Evolutionary conservation across 805 yeast species (phyloP).

Genomic region (Trichomonascus vanleenenianus): DNA sequence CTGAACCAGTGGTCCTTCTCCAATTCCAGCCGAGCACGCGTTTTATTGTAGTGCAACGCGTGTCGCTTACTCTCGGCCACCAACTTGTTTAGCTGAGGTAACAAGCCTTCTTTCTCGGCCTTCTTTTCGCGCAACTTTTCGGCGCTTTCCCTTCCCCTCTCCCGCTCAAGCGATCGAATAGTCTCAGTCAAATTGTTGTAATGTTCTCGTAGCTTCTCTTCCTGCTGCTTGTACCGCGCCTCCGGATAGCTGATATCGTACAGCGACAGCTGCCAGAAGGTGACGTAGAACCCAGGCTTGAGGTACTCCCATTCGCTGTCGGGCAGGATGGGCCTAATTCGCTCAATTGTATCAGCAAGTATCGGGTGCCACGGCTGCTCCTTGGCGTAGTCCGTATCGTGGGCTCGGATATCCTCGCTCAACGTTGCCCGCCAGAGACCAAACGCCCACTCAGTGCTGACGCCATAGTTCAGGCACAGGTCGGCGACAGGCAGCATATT

Average conservation of each 20-base stretch:
- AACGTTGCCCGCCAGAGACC: conserved; percentile 58
- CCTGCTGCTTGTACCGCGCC: conserved; percentile 42
- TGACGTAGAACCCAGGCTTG: conserved; percentile 38
- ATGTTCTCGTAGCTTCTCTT: conserved; percentile 32
- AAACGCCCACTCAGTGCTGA: conserved; percentile 53
- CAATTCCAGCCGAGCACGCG: conserved; percentile 25
- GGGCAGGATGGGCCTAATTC: conserved; percentile 20
- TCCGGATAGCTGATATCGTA: conserved; percentile 59
- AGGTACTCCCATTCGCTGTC: conserved; percentile 23
- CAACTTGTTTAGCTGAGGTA: conserved; percentile 7
- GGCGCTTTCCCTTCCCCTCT: conserved; percentile 1
- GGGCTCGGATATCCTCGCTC: conserved; percentile 26
- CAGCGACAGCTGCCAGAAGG: conserved; percentile 68
- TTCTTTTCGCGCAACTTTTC: background rate
- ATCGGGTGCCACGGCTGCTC: conserved; percentile 42
- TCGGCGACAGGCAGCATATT: conserved; percentile 12
- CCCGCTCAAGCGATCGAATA: conserved; percentile 39
- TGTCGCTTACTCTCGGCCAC: conserved; percentile 40
- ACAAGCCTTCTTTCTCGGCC: conserved; percentile 7
- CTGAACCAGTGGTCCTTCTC: conserved; percentile 26
- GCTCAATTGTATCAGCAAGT: conserved; percentile 27
- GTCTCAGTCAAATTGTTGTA: conserved; percentile 11
- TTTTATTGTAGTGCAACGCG: conserved; percentile 30
- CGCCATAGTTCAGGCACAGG: conserved; percentile 23
- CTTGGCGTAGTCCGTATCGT: conserved; percentile 21